Conservation (phyloP, 1,284 basidiomycete species). For the Gymnopus androsaceus region DNA sequence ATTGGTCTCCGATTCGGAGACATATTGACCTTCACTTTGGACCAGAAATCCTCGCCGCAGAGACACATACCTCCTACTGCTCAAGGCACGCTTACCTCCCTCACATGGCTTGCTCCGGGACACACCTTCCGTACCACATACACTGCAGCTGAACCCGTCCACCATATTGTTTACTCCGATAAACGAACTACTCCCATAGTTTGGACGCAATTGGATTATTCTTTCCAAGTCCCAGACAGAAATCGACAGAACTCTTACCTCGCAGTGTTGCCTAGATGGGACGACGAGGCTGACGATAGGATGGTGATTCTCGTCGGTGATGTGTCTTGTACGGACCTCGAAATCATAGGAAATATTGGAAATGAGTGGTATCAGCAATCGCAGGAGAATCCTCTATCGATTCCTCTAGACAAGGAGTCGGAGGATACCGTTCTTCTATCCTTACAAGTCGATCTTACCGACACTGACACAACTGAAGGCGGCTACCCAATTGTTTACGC, state of each 20-base stretch:
- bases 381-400: constrained; percentile 73
- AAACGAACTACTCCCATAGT: constrained; percentile 53
- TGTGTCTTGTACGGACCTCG: constrained; percentile 75
- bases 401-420: constrained; percentile 71
- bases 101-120: constrained; percentile 74
- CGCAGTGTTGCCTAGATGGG: constrained; percentile 65
- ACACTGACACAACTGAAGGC: constrained; percentile 43
- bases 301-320: constrained; percentile 70
- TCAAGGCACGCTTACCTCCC: constrained; percentile 53
- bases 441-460: constrained; percentile 72
- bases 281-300: constrained; percentile 46
- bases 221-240: constrained; percentile 54
- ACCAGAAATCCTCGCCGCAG: constrained; percentile 55
- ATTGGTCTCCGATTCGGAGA: constrained; percentile 74
- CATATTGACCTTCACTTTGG: constrained; percentile 68
- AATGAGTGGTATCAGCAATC: constrained; percentile 69
- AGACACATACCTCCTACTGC: constrained; percentile 62
- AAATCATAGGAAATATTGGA: constrained; percentile 58
- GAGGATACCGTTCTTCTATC: constrained; percentile 75
- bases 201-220: constrained; percentile 54
- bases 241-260: constrained; percentile 54
- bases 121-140: constrained; percentile 73
- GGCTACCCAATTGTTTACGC: constrained; percentile 74
- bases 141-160: constrained; percentile 52
- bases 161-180: constrained; percentile 65